phyloP scores from a whole-genome alignment of 1,284 basidiomycete genomes.

The Cryptococcus wingfieldii region DNA sequence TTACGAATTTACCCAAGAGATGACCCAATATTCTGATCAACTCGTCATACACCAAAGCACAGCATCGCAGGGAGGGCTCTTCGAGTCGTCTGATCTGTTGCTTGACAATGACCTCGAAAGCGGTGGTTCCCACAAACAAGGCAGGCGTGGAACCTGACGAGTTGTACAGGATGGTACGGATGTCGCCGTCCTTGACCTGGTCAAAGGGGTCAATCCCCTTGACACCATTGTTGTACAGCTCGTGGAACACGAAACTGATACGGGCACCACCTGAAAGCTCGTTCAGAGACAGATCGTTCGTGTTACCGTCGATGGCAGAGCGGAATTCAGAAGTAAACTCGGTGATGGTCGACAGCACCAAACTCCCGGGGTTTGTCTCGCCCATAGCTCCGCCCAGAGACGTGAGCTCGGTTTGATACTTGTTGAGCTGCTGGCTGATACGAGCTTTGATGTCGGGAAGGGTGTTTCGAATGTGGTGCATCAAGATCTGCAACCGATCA shows the following conservation, averaged over 20 bases:
- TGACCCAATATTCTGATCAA: conserved; percentile 92
- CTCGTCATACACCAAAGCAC: conserved; percentile 92
- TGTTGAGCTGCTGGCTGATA: conserved; percentile 79
- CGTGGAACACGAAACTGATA: conserved; percentile 98
- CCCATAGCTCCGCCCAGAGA: conserved; percentile 83
- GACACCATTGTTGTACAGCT: conserved; percentile 93
- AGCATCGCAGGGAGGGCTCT: conserved; percentile 88
- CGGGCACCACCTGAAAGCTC: conserved; percentile 95
- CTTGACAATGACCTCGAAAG: conserved; percentile 97
- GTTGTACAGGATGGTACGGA: conserved; percentile 92
- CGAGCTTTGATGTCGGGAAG: conserved; percentile 95
- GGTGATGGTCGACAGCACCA: conserved; percentile 92
- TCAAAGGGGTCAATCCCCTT: conserved; percentile 96
- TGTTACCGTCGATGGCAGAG: conserved; percentile 93
- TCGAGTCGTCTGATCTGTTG: conserved; percentile 96
- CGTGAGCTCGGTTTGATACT: conserved; percentile 77
- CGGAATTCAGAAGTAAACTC: conserved; percentile 97
- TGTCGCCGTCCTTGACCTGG: conserved; percentile 96
- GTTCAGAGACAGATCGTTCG: conserved; percentile 87
- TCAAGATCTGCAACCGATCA: conserved; percentile 66
- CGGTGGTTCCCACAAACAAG: conserved; percentile 91
- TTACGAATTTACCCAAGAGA: conserved; percentile 78
- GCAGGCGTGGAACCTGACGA: conserved; percentile 95
- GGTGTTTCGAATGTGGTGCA: conserved; percentile 95
- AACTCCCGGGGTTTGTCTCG: conserved; percentile 75